Base-by-base conservation (phyloP, 2,329 filamentous ascomycete species). In the Kalaharituber pfeilii region DNA sequence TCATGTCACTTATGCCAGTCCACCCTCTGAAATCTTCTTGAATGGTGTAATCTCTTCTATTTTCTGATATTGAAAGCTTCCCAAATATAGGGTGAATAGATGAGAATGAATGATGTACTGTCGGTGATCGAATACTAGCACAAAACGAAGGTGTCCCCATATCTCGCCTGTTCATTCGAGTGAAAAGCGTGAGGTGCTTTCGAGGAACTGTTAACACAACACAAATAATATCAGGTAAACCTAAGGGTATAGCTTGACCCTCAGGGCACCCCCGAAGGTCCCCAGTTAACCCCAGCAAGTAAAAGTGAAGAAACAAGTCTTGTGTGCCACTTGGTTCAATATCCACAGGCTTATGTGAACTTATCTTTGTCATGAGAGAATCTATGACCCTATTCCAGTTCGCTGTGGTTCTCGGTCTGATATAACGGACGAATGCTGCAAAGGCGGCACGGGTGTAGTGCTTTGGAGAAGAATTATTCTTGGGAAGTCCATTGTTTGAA, bases 1-100 rank as follows among this genome's bases (percentile, higher is more conserved):
- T 25, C 29, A 62, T 53, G 28, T 57, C 49, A n/a, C 52, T 53
- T 15, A 42, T 51, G 24, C 61, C 61, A 9, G 47, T n/a, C 60
- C 61, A 62, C 13, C 59, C 57, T 5, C 42, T 18, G 9, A 29
- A 33, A 45, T 61, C 57, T 49, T 63, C 57, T 20, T 54, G 25
- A 20, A 62, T 53, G 9, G 22, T 55, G 18, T 57, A 53, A 15
- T 52, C 24, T 33, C 56, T 56, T 20, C 52, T 53, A 20, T 53
- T 39, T 6, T 53, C 26, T 26, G 20, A 25, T 49, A 47, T 44
- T 33, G n/a, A 30, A 54, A 47, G 20, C 44, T 47, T 44, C 33
- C 57, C 51, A 56, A 61, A 54, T 26, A 51, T 50, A 36, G 54
- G 25, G 30, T 59, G 52, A 20, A 47, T 22, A 13, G 42, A 47